phyloP scores from a whole-genome alignment of 2,329 filamentous ascomycete genomes.

The Penicillium italicum region DNA sequence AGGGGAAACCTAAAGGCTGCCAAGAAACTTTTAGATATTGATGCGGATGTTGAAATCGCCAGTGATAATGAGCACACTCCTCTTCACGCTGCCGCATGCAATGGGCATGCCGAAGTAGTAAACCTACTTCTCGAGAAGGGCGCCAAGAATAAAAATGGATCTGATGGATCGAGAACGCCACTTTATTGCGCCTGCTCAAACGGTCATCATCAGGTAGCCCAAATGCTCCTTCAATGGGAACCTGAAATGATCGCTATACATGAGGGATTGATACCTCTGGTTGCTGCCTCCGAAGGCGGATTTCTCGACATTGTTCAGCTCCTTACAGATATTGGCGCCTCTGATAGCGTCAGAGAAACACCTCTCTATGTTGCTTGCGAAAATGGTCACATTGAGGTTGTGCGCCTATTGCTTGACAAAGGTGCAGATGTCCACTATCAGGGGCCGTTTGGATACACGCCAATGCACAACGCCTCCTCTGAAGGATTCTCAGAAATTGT shows the following conservation, averaged over 20 bases:
- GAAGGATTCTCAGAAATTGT: not conserved
- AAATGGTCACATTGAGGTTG: not conserved
- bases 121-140: constrained; percentile 1
- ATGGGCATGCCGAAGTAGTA: not conserved
- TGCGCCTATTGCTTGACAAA: not conserved
- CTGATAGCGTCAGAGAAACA: not conserved
- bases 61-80: not conserved
- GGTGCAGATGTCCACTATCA: not conserved
- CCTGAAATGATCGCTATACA: not conserved
- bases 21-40: not conserved
- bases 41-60: not conserved
- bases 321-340: not conserved
- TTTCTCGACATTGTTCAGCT: not conserved
- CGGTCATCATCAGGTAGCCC: not conserved
- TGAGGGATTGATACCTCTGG: not conserved
- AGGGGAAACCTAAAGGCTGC: not conserved
- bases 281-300: not conserved
- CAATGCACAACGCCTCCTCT: not conserved
- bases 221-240: not conserved
- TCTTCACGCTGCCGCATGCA: not conserved
- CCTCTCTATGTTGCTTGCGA: not conserved
- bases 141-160: not conserved
- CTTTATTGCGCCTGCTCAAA: not conserved
- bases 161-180: not conserved
- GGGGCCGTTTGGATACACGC: not conserved